Conservation (phyloP, 1,284 basidiomycete species). For the Salmacisia buchloeana region DNA sequence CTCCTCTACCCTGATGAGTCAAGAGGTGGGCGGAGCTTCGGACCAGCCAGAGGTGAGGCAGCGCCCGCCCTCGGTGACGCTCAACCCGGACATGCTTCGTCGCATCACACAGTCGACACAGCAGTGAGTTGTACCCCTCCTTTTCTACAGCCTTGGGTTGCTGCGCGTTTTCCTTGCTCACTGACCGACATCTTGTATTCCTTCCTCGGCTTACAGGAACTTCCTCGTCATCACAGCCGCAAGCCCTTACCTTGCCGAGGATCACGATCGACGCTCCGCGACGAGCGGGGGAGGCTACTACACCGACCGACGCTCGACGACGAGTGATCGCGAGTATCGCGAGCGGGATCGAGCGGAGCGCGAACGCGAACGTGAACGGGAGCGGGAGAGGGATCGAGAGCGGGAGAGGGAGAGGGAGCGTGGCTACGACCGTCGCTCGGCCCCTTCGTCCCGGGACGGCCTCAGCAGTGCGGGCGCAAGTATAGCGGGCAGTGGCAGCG, state of each 20-base stretch:
- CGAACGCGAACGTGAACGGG: neutral
- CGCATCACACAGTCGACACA: neutral
- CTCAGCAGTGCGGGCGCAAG: neutral
- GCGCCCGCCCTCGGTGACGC: neutral
- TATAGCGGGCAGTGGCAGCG: too few relatives aligned
- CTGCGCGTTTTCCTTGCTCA: neutral
- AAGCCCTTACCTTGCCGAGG: neutral
- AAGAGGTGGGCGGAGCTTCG: neutral
- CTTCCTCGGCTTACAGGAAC: neutral
- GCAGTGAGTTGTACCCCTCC: neutral
- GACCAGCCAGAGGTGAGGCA: neutral
- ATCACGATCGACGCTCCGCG: neutral
- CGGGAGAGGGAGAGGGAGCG: too few relatives aligned
- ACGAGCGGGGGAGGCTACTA: neutral
- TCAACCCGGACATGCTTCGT: neutral
- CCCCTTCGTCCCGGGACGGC: neutral
- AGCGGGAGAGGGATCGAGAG: neutral
- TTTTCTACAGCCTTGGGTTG: neutral
- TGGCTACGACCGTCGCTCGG: neutral
- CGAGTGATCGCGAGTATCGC: neutral
- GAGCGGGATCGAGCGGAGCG: neutral
- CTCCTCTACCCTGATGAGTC: neutral
- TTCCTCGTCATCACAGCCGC: neutral
- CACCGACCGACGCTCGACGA: neutral
- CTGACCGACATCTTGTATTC: neutral